Conservation (phyloP, 1,139 yeast species). For the Kodamaea plutei region DNA sequence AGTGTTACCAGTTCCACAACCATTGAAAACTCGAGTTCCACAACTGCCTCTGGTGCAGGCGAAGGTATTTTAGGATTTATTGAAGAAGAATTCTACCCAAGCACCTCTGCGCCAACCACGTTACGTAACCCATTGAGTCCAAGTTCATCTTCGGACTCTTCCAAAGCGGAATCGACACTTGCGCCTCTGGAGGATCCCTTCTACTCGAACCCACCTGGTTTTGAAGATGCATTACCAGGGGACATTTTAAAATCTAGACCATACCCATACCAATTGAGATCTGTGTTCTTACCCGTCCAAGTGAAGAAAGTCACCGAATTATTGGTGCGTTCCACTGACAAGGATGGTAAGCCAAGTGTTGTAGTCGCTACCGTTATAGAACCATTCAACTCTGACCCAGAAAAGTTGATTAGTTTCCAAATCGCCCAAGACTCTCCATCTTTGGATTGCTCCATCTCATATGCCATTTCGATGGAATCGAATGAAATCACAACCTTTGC, state of each 20-base stretch:
- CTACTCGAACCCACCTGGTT: constrained; percentile 22
- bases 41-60: no score
- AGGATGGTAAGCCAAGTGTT: constrained; percentile 27
- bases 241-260: constrained; percentile 21
- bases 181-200: constrained; percentile 19
- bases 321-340: constrained; percentile 29
- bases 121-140: no score
- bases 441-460: constrained; percentile 32
- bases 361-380: constrained; percentile 29
- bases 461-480: constrained; percentile 17
- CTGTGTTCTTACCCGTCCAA: constrained; percentile 12
- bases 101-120: no score
- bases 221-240: constrained; percentile 20
- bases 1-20: no score
- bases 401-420: constrained; percentile 29
- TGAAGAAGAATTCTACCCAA: no score
- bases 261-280: constrained; percentile 19
- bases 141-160: no score
- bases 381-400: constrained; percentile 28
- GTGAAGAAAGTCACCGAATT: constrained; percentile 25
- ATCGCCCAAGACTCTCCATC: constrained; percentile 31
- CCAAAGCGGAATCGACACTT: no score
- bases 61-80: no score
- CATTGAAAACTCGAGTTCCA: no score
- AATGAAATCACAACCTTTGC: constrained; percentile 16